Evolutionary conservation across 2,329 filamentous ascomycete species (phyloP).

Genomic region (Cryoendolithus antarcticus): DNA sequence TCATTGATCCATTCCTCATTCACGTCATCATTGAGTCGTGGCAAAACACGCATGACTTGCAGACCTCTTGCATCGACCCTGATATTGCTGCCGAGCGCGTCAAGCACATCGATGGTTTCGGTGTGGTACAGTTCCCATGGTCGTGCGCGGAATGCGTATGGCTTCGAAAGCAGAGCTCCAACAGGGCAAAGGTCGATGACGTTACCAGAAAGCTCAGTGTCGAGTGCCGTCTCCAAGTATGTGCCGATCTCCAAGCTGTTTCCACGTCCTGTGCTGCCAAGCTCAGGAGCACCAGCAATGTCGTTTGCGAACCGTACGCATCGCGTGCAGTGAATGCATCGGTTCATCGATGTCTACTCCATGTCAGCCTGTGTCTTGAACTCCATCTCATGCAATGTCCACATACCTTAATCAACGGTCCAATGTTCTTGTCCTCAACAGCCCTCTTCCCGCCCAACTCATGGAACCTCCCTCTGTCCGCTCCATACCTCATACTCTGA

Average conservation of each 20-base stretch:
- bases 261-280: constrained; percentile 87
- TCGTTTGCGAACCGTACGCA: constrained; percentile 98
- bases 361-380: constrained; percentile 7
- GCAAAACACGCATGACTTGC: constrained; percentile 90
- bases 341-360: constrained; percentile 83
- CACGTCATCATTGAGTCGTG: constrained; percentile 89
- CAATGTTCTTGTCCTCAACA: constrained; percentile 98
- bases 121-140: constrained; percentile 97
- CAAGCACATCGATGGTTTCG: constrained; percentile 88
- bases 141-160: constrained; percentile 90
- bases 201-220: constrained; percentile 91
- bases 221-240: constrained; percentile 86
- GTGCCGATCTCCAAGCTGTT: constrained; percentile 98
- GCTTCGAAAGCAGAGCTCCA: constrained; percentile 90
- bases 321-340: constrained; percentile 97
- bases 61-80: constrained; percentile 84
- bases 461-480: constrained; percentile 92
- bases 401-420: constrained; percentile 71
- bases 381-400: background rate
- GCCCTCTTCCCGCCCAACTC: constrained; percentile 92
- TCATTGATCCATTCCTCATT: constrained; percentile 99
- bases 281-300: constrained; percentile 85
- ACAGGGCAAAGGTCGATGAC: constrained; percentile 98
- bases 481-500: constrained; percentile 97
- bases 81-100: constrained; percentile 88